Percentiles rank a stretch among this genome's conserved stretches.
These are phyloP conservation scores for Davidsoniella eucalypti DNA, from an alignment of 2,329 filamentous ascomycete genomes.

Conservation along the genomic window DNA sequence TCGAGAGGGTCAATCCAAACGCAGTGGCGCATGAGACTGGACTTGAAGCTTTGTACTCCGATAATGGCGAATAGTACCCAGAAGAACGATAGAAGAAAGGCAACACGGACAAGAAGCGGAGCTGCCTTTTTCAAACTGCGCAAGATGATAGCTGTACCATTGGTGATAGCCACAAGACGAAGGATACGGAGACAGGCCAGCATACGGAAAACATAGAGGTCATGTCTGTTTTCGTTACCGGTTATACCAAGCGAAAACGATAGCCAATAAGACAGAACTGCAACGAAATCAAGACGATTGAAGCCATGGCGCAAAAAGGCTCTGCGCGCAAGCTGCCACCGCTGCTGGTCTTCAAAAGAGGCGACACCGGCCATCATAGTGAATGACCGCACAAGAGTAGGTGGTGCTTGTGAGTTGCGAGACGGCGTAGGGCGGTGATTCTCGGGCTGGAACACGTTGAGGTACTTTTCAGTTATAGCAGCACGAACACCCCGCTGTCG, in stretches of 20 bases:
- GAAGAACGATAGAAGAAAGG: constrained; percentile 89
- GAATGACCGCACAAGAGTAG: constrained; percentile 25
- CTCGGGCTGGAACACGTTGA: constrained; percentile 66
- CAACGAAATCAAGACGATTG: constrained; percentile 87
- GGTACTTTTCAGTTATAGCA: constrained; percentile 60
- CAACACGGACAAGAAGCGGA: constrained; percentile 78
- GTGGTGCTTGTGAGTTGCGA: constrained; percentile 29
- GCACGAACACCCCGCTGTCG: constrained; percentile 57
- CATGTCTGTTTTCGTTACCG: constrained; percentile 49
- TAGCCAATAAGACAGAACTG: constrained; percentile 90
- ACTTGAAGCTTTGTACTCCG: constrained; percentile 90
- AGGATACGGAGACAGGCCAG: constrained; percentile 87
- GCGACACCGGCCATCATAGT: constrained; percentile 52
- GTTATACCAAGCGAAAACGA: constrained; percentile 58
- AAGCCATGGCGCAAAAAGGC: constrained; percentile 92
- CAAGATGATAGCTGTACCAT: constrained; percentile 86
- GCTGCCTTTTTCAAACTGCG: constrained; percentile 91
- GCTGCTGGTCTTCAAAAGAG: constrained; percentile 62
- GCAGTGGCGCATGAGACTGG: constrained; percentile 60
- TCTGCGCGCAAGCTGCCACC: constrained; percentile 70
- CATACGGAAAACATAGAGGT: constrained; percentile 90
- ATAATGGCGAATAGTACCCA: constrained; percentile 96
- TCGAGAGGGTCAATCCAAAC: constrained; percentile 55
- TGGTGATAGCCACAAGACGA: constrained; percentile 76
- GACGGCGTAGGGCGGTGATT: constrained; percentile 41